Percentiles rank a stretch among this genome's conserved stretches.
Conservation (phyloP, 1,284 basidiomycete species). For the Ceratobasidium theobromae region DNA sequence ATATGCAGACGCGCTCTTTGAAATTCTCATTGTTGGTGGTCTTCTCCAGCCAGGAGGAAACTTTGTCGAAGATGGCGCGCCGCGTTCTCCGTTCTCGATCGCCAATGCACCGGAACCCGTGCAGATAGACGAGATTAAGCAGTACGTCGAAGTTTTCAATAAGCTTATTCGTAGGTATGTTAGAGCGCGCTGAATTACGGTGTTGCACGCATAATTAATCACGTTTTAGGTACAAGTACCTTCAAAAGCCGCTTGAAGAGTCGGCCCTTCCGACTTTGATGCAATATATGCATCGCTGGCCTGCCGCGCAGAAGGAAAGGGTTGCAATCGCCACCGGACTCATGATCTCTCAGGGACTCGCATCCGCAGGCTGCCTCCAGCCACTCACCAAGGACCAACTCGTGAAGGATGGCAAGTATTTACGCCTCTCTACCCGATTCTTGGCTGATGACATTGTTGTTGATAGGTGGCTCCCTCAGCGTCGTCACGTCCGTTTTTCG, state of each 20-base stretch:
- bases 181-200: constrained; percentile 19
- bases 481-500: constrained; percentile 81
- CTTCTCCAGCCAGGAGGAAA: constrained; percentile 93
- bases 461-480: constrained; percentile 68
- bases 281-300: constrained; percentile 88
- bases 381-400: constrained; percentile 91
- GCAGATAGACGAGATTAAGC: constrained; percentile 82
- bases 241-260: constrained; percentile 93
- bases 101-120: constrained; percentile 77
- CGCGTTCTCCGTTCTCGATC: constrained; percentile 79
- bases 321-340: constrained; percentile 79
- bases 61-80: constrained; percentile 84
- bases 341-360: constrained; percentile 79
- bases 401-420: constrained; percentile 78
- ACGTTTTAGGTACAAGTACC: constrained; percentile 85
- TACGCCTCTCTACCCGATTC: not conserved
- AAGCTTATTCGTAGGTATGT: constrained; percentile 88
- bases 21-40: constrained; percentile 90
- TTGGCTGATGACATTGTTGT: constrained; percentile 1
- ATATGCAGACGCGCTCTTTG: constrained; percentile 95
- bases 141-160: constrained; percentile 89
- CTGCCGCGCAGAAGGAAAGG: constrained; percentile 73
- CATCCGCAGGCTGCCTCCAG: constrained; percentile 72
- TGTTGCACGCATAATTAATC: constrained; percentile 17
- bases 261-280: constrained; percentile 79